Conservation (phyloP, 768 basidiomycete species). For the Tylopilus sp. region DNA sequence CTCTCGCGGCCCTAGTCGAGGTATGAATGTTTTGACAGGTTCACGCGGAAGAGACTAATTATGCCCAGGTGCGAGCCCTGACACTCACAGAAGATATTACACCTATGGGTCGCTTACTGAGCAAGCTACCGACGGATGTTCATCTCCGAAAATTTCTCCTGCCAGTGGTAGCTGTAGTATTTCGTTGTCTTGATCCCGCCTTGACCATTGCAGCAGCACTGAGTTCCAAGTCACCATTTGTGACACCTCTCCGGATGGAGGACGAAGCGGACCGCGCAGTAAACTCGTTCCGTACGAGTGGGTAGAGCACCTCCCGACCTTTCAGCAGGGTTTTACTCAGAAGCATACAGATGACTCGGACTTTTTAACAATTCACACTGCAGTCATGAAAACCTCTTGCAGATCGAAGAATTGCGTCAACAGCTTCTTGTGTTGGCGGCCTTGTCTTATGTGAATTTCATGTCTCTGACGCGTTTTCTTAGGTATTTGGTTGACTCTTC, state of each 20-base stretch:
- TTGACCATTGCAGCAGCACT: conserved; percentile 92
- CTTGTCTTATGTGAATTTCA: conserved; percentile 1
- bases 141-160: conserved; percentile 93
- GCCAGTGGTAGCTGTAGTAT: conserved; percentile 73
- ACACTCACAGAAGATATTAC: conserved; percentile 89
- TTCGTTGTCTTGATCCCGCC: conserved; percentile 93
- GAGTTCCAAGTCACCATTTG: conserved; percentile 90
- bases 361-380: conserved; percentile 90
- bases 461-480: conserved; percentile 1
- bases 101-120: conserved; percentile 85
- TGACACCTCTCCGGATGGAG: conserved; percentile 85
- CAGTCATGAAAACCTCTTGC: conserved; percentile 90
- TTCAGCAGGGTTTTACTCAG: neutral
- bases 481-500: conserved; percentile 88
- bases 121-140: conserved; percentile 92
- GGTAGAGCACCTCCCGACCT: conserved; percentile 19
- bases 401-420: conserved; percentile 94
- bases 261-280: conserved; percentile 85
- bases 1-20: conserved; percentile 88
- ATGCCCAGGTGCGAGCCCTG: conserved; percentile 72
- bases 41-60: neutral
- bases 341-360: conserved; percentile 77
- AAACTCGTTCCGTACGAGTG: conserved; percentile 70
- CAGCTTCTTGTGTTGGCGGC: conserved; percentile 68
- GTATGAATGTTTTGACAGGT: conserved; percentile 33